Evolutionary conservation across 2,329 filamentous ascomycete genomes (phyloP), one percentile per base, ranked within the genome.

Genomic region (Aspergillus texensis): DNA sequence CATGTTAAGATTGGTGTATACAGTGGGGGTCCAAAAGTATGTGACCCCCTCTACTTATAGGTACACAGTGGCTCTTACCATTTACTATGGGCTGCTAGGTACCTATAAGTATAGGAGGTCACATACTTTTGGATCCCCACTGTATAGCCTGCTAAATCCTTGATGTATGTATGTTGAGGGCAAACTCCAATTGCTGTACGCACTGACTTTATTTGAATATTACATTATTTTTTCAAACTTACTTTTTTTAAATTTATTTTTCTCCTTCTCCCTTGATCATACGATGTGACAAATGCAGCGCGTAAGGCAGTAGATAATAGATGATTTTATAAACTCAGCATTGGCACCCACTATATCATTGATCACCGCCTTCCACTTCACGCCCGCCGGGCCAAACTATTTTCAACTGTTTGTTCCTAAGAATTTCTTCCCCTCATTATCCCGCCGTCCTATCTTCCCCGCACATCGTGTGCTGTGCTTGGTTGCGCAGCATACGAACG

Each of bases 391-490:
- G 58, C 63, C 61, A 62, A 64, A 66, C 58, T 50, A 41, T 39
- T 39, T 39, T 28, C 52, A 55, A 57, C 19, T 28, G 24, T 36
- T 21, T 41, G 24, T 57, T 36, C 32, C 43, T 36, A 32, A 46
- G 34, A 30, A 36, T 59, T 34, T 41, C 45, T 62, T 61, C 57
- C 43, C 63, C 62, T 61, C 62, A 65, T 50, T 61, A 60, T 67
- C 63, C 57, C 57, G 45, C 32, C 45, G 32, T 36, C 58, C 53
- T 58, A 34, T 41, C 19, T 56, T 63, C 62, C 62, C 62, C 65
- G 69, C 68, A 68, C 64, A 64, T 50, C 48, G 65, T 70, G 65
- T 70, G 68, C 70, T 71, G 73, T 72, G 69, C 69, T 66, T 64
- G 41, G 52, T 43, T 58, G 68, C 65, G 65, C 69, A 70, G 71